Conservation (phyloP, 1,284 basidiomycete species). For the Naganishia liquefaciens region DNA sequence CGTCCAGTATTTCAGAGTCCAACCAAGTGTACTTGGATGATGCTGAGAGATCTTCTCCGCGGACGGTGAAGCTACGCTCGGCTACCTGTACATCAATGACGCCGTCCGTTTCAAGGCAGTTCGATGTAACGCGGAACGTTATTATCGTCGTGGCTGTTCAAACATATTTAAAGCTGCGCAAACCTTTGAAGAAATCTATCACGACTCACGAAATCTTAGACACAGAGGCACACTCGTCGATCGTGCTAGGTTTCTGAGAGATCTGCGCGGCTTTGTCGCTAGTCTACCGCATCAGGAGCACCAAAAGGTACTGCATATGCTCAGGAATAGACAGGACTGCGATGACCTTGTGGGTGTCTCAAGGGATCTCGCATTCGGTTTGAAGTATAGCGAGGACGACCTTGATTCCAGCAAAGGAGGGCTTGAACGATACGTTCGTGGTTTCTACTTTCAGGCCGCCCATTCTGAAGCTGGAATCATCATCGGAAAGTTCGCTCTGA, state of each 20-base stretch:
- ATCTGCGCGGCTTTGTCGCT: neutral
- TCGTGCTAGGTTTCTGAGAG: neutral
- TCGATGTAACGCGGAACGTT: no score
- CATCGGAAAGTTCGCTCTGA: neutral
- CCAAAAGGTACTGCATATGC: neutral
- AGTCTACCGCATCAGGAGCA: neutral
- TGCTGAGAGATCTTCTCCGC: no score
- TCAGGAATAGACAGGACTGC: neutral
- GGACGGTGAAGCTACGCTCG: no score
- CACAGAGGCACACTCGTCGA: neutral
- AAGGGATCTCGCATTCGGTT: neutral
- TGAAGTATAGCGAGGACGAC: neutral
- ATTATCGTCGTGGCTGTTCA: no score
- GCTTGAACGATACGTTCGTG: neutral
- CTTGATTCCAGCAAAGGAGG: neutral
- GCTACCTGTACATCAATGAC: no score
- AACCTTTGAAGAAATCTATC: neutral
- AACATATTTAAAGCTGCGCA: no score
- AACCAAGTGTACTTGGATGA: no score
- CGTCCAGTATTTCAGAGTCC: no score
- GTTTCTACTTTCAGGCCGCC: neutral
- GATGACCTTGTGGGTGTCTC: neutral
- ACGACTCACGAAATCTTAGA: neutral
- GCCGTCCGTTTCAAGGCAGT: no score
- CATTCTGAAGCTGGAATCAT: neutral